Percentiles rank a stretch among this genome's conserved stretches.
Conservation (phyloP, 129 eudicot genomes). For the Flaveria robusta region DNA sequence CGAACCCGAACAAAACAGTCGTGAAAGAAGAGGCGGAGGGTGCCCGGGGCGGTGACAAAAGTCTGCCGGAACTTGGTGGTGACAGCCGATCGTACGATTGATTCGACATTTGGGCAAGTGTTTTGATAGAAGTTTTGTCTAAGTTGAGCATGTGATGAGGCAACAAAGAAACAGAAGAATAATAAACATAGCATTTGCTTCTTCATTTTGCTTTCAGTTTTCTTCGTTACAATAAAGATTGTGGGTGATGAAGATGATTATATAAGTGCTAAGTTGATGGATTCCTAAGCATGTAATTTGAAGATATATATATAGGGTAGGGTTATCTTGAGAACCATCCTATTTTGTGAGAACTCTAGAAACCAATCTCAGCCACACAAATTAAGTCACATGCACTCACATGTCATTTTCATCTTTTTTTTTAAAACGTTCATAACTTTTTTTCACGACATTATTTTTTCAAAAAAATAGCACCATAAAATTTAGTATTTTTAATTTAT, state of each 20-base stretch:
- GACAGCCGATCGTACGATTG: slow-evolving; percentile 62
- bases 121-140: slow-evolving; percentile 54
- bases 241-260: slow-evolving; percentile 12
- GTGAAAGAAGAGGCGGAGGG: slow-evolving; percentile 86
- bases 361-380: too few species aligned
- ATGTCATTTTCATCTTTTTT: too few species aligned
- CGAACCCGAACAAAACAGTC: slow-evolving; percentile 84
- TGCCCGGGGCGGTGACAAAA: slow-evolving; percentile 78
- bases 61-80: slow-evolving; percentile 63
- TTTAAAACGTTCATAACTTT: too few species aligned
- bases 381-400: too few species aligned
- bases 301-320: too few species aligned
- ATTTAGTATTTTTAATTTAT: too few species aligned
- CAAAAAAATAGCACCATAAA: too few species aligned
- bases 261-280: not conserved
- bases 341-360: too few species aligned
- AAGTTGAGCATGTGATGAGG: slow-evolving; percentile 51
- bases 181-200: slow-evolving; percentile 38
- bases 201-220: slow-evolving; percentile 24
- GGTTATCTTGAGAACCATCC: too few species aligned
- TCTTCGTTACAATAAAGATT: slow-evolving; percentile 15
- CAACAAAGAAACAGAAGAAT: slow-evolving; percentile 37
- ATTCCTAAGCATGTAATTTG: not conserved
- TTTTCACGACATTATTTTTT: too few species aligned
- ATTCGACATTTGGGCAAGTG: slow-evolving; percentile 75